Conservation (phyloP, 164 flowering plant species). For the Platanus orientalis region DNA sequence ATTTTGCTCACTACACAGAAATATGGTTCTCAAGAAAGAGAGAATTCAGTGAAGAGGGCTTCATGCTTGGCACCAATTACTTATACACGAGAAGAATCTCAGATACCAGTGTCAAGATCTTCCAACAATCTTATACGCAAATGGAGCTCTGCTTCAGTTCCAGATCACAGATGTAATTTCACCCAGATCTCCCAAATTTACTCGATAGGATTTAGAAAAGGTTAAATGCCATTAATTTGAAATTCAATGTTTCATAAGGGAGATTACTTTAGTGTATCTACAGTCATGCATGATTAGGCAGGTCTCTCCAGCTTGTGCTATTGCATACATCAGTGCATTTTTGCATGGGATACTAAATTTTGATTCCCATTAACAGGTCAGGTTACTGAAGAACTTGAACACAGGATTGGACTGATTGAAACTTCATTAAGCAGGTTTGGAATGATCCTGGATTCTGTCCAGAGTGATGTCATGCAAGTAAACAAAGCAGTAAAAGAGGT, state of each 20-base stretch:
- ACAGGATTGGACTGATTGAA: constrained; percentile 69
- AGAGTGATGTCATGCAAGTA: constrained; percentile 83
- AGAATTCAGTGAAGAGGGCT: constrained; percentile 49
- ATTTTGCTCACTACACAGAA: constrained; percentile 40
- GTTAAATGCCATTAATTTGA: too few species aligned
- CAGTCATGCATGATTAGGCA: constrained; percentile 5
- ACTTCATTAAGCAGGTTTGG: constrained; percentile 65
- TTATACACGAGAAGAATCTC: constrained; percentile 60
- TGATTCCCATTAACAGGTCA: constrained; percentile 51
- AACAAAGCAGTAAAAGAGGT: constrained; percentile 76
- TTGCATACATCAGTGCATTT: neutral
- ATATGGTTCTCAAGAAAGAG: constrained; percentile 82
- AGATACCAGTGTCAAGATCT: constrained; percentile 56
- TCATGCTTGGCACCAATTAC: constrained; percentile 44
- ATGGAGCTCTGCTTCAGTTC: constrained; percentile 53
- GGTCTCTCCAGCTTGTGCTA: neutral
- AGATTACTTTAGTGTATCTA: constrained; percentile 1
- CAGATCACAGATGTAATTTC: constrained; percentile 57
- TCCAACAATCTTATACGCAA: constrained; percentile 52
- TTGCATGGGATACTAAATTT: constrained; percentile 7
- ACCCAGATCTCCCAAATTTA: neutral
- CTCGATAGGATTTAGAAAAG: too few species aligned
- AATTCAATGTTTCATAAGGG: too few species aligned
- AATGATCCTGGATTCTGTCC: constrained; percentile 81
- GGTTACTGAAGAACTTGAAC: constrained; percentile 71